Evolutionary conservation across 352 stramenopile species (phyloP), one percentile per base, ranked within the genome.

Genomic region (Pythium brachiatum): DNA sequence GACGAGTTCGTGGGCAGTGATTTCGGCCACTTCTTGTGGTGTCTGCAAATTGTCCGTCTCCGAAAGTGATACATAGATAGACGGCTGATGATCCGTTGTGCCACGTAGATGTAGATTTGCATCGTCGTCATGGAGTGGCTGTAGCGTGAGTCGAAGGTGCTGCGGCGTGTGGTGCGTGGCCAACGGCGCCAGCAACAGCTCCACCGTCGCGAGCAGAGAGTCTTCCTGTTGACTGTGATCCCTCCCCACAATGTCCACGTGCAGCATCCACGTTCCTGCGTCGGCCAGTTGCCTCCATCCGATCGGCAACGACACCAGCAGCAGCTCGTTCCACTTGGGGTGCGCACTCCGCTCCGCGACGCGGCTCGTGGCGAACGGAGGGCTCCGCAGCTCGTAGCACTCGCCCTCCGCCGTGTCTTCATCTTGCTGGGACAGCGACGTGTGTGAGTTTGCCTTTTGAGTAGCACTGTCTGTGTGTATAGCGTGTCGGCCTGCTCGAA

Each of bases 261-360:
- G 71, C 20, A 92, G 47, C n/a, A 62, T 38, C 41, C 48, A 72
- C 51, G 9, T n/a, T 23, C 13, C 9, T 7, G 52, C 64, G 18
- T 65, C 48, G 12, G 6, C 11, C 11, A 64, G 55, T 16, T 72
- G 31, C 26, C 66, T 64, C 74, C 76, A 83, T 20, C 73, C 70
- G n/a, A 71, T 21, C 0, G 81, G 80, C 26, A 91, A 52, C n/a
- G 81, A 31, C 9, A 90, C 64, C 2, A 78, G 69, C 6, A 94
- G 65, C 53, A 92, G 21, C 54, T 94, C 85, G 57, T 91, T 94
- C 81, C 81, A 94, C 16, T 63, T 53, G 11, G 75, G 73, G 7
- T 63, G 60, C 15, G 46, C 39, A 26, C 59, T 72, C 31, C 63
- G 53, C 59, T 86, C 76, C 34, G 79, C 68, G 41, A 92, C 76